A percentile compares a stretch with the other conserved stretches of the same genome.
These are phyloP conservation scores for Chlorella sp. DNA, from an alignment of 139 green algal genomes.

Conservation along the genomic window DNA sequence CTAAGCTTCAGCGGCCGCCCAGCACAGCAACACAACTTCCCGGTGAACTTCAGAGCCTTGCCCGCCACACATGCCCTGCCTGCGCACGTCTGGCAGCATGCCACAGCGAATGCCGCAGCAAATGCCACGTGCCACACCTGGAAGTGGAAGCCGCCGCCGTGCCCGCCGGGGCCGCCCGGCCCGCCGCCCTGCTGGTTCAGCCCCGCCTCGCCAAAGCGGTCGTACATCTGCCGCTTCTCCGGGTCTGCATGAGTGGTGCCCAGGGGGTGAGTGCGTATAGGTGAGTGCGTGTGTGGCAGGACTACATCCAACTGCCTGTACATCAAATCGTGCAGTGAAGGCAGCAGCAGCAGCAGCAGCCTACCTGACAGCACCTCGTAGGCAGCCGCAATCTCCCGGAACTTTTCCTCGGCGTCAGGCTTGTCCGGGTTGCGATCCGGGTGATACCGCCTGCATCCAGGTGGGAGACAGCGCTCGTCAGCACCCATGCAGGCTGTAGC, in stretches of 20 bases:
- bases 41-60: no score
- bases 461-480: not conserved
- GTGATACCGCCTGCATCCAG: constrained; percentile 67
- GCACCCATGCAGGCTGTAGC: not conserved
- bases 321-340: no score
- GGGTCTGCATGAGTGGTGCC: constrained; percentile 51
- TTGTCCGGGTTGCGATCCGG: constrained; percentile 87
- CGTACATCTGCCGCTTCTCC: constrained; percentile 84
- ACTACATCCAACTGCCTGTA: no score
- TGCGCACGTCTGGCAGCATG: no score
- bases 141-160: constrained; percentile 67
- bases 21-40: no score
- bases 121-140: constrained; percentile 40
- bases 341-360: not conserved
- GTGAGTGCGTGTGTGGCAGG: no score
- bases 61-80: no score
- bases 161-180: constrained; percentile 35
- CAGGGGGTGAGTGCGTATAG: no score
- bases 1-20: no score
- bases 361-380: constrained; percentile 76
- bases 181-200: constrained; percentile 56
- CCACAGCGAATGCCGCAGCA: no score
- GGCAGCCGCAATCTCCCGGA: constrained; percentile 71
- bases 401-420: constrained; percentile 83
- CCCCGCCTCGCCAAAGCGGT: constrained; percentile 84